These are phyloP conservation scores for Microcyclospora tardicrescens DNA, from an alignment of 2,329 filamentous ascomycete genomes.

Conservation along the genomic window DNA sequence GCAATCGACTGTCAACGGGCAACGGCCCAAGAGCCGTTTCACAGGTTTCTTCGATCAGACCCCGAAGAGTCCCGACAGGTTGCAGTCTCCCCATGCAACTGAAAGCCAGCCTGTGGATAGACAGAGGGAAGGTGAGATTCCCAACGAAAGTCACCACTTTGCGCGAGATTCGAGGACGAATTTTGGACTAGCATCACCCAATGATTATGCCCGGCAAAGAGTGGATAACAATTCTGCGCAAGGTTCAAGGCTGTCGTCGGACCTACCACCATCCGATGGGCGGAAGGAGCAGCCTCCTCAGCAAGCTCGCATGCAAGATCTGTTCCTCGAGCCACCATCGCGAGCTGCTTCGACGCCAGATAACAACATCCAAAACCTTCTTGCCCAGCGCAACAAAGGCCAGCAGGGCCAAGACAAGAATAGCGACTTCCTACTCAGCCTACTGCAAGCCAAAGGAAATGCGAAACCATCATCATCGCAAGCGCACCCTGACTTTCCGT, in stretches of 20 bases:
- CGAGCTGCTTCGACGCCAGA: conserved; percentile 20
- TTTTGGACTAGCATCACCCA: background rate
- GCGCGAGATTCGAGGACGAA: background rate
- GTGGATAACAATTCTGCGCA: conserved; percentile 7
- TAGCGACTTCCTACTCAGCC: conserved; percentile 70
- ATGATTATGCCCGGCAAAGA: conserved; percentile 1
- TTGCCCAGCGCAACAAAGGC: conserved; percentile 27
- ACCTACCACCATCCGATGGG: background rate
- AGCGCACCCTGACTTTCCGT: conserved; percentile 19
- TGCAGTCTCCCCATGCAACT: conserved; percentile 14
- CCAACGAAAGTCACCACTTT: background rate
- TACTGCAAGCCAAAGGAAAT: conserved; percentile 47
- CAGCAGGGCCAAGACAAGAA: conserved; percentile 32
- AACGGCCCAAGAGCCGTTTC: conserved; percentile 20
- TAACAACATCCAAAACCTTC: conserved; percentile 22
- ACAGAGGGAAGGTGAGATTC: conserved; percentile 1
- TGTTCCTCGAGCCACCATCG: conserved; percentile 16
- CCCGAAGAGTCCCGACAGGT: conserved; percentile 18
- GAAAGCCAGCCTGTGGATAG: conserved; percentile 2
- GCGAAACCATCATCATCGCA: conserved; percentile 23
- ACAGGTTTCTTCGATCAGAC: conserved; percentile 19
- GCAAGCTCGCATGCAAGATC: conserved; percentile 11
- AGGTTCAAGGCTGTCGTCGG: background rate
- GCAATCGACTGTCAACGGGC: conserved; percentile 7
- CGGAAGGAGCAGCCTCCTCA: conserved; percentile 13